Conservation (phyloP, 1,284 basidiomycete species). For the Hypsizygus ulmarius region DNA sequence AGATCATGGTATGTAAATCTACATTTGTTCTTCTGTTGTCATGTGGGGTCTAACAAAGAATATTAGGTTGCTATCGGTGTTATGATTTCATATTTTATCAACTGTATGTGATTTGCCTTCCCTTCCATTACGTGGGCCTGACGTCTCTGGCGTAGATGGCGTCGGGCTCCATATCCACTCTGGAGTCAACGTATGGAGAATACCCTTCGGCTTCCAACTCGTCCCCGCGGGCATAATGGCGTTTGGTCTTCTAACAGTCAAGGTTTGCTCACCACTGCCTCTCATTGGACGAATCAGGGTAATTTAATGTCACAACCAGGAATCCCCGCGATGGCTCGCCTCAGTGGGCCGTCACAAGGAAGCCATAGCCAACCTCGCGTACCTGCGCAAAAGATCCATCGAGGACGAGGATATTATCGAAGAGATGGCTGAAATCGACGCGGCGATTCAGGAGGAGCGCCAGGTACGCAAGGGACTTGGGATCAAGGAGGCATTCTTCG, state of each 20-base stretch:
- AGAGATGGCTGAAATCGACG: conserved; percentile 68
- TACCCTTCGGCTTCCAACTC: conserved; percentile 75
- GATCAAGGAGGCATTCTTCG: conserved; percentile 65
- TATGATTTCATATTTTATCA: conserved; percentile 78
- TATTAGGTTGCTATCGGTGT: conserved; percentile 55
- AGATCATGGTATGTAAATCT: conserved; percentile 66
- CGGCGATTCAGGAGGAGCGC: conserved; percentile 62
- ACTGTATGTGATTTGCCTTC: conserved; percentile 43
- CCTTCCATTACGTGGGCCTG: background rate
- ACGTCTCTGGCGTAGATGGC: conserved; percentile 46
- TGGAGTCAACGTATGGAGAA: conserved; percentile 59
- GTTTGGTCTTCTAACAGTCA: conserved; percentile 68
- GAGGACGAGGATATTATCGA: conserved; percentile 49
- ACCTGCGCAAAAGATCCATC: conserved; percentile 51
- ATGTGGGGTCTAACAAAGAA: background rate
- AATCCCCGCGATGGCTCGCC: conserved; percentile 65
- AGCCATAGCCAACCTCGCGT: conserved; percentile 51
- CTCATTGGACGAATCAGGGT: conserved; percentile 34
- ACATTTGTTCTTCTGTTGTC: background rate
- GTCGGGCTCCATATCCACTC: conserved; percentile 51
- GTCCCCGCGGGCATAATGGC: conserved; percentile 79
- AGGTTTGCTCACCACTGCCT: conserved; percentile 28
- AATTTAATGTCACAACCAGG: conserved; percentile 44
- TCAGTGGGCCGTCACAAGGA: conserved; percentile 50
- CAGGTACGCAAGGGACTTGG: conserved; percentile 56